Evolutionary conservation across 805 yeast genomes (phyloP), one percentile per base, ranked within the genome.

Genomic region (Suhomyces canberraensis): DNA sequence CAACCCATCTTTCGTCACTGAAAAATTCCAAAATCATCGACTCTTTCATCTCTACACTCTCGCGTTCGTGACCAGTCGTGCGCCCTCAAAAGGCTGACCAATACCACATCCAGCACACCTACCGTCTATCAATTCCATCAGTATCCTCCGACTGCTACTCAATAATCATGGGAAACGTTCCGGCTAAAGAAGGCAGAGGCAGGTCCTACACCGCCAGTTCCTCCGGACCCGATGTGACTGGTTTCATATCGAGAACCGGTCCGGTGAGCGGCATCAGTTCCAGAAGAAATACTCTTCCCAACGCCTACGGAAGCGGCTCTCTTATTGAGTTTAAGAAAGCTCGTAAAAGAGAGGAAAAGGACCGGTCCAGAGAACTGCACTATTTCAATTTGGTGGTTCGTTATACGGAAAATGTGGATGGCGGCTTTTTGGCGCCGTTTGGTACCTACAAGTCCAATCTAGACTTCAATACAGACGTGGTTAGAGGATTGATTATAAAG

Each of bases 371-470:
- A 37, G 84, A 79, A 42, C 59, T 61, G 13, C 87, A 79, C 48
- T 76, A 75, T 36, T 48, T 63, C 43, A 73, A 78, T 16, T 62
- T 84, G 36, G 64, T 84, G 16, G 87, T 84, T 2, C 66, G 73
- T 42, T 74, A 60, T 49, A 69, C 69, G 26, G 95, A 87, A 52
- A 77, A 69, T 44, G 95, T 91, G 11, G 98, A 93, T 61, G 98
- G 98, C 14, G 98, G 98, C 2, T 89, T 66, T 54, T 62, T 91
- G 45, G 96, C 95, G 1, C 96, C 98, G 0, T 86, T 76, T 60
- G 97, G 97, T 2, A 84, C 85, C 21, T 91, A 91, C 60, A 76
- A 80, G 45, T 79, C 84, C 31, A 81, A 79, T 48, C 58, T 83
- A 37, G 95, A 86, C 56, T 91, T 78, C 62, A 76, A 83, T 50